These are phyloP conservation scores for Furcasterigmium sp. DNA, from an alignment of 2,329 filamentous ascomycete genomes.

Conservation along the genomic window DNA sequence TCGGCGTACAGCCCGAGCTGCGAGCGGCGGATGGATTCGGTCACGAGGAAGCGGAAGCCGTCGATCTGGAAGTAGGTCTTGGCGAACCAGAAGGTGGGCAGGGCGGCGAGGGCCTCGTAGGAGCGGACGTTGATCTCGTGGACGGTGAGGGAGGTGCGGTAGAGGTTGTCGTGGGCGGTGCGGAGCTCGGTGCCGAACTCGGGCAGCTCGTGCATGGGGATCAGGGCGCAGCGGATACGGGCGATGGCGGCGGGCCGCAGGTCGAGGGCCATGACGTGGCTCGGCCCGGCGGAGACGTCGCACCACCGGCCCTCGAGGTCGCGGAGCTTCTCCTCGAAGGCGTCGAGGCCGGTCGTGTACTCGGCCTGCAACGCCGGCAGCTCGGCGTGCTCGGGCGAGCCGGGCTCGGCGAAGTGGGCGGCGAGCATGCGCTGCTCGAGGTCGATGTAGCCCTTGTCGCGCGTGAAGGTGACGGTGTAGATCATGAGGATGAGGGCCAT, in stretches of 20 bases:
- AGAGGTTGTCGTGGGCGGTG: conserved; percentile 46
- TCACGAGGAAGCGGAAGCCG: conserved; percentile 49
- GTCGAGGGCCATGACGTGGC: conserved; percentile 43
- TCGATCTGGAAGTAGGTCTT: conserved; percentile 51
- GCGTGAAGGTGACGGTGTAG: conserved; percentile 45
- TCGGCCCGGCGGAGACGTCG: conserved; percentile 44
- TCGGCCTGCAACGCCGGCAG: conserved; percentile 32
- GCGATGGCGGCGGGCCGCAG: conserved; percentile 40
- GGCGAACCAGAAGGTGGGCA: conserved; percentile 51
- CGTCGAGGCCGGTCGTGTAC: conserved; percentile 34
- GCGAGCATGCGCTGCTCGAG: conserved; percentile 35
- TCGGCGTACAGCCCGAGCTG: conserved; percentile 45
- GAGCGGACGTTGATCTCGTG: conserved; percentile 41
- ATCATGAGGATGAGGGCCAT: conserved; percentile 52
- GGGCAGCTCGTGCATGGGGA: conserved; percentile 38
- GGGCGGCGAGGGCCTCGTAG: conserved; percentile 34
- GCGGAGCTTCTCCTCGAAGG: conserved; percentile 35
- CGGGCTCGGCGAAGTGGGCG: conserved; percentile 23
- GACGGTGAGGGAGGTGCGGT: conserved; percentile 45
- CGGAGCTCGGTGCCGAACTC: conserved; percentile 46
- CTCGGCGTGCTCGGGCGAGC: conserved; percentile 39
- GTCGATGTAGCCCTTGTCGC: conserved; percentile 32
- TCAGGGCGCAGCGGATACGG: conserved; percentile 43
- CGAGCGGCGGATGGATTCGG: conserved; percentile 42
- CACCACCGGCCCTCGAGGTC: conserved; percentile 43